Evolutionary conservation across 345 rosid genomes (phyloP), one percentile per base, ranked within the genome.

Genomic region (Eucalyptus sideroxylon): DNA sequence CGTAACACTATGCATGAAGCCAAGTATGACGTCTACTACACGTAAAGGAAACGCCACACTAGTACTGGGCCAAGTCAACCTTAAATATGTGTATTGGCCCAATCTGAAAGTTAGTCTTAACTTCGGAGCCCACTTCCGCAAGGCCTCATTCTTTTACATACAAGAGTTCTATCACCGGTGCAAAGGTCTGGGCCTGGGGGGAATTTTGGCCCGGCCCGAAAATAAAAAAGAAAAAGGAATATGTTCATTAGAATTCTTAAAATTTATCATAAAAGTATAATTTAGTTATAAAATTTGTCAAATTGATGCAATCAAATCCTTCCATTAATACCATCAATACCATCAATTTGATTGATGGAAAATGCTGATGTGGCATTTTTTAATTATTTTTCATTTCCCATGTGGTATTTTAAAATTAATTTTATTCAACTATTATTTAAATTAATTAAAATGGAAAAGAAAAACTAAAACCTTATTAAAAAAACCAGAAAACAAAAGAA

Each of bases 311-410:
- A 8, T 53, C 11, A 21, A 53, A 21, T 53, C 11, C 0, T 53
- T 53, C 26, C 2, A 53, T 53, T 4, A 21, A 53, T 8, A 21
- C 2, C 10, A 51, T 51, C 56, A 53, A 53, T 19, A 7, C 24
- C 56, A 53, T 53, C 56, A 7, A 53, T 53, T 53, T 21, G 11
- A 53, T 5, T 21, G 0, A 53, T 53, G 5, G 2, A 53, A 53
- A 19, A 53, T 19, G 11, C 0, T 21, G 5, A 53, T 0, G 0
- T 53, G 2, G 2, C 2, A 19, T 53, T 53, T 53, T 53, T 53
- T 1, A 8, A 53, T 53, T 8, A 21, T 19, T 53, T 53, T 21
- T 21, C 4, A 53, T 53, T 53, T 53, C 26, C 5, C 0, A 21
- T 21, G 11, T 21, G 59, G 5, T 21, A 53, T 53, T 53, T 53